A percentile compares a stretch with the other conserved stretches of the same genome.
Conservation (phyloP, 352 stramenopile species). For the Pythium rhizo-oryzae region DNA sequence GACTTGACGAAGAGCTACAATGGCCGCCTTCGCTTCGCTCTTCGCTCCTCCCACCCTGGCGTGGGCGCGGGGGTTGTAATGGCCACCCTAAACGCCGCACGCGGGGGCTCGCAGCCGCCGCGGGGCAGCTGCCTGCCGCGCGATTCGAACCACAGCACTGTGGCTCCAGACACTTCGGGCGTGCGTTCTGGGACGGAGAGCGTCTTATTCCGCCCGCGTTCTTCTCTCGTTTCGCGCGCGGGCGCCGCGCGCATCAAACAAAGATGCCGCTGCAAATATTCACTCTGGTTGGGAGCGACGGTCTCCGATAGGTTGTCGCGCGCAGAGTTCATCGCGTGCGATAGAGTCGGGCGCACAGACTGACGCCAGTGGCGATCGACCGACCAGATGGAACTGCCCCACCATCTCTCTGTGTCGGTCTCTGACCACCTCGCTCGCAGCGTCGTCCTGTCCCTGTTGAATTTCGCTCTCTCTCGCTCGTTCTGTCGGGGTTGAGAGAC, state of each 20-base stretch:
- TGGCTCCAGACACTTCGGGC: background rate
- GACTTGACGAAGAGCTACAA: conserved; percentile 20
- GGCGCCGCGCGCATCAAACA: no score
- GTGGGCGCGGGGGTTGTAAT: background rate
- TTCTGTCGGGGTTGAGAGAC: background rate
- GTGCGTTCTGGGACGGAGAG: background rate
- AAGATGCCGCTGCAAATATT: no score
- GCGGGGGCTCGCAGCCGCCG: background rate
- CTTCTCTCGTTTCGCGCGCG: background rate
- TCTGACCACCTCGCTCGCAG: background rate
- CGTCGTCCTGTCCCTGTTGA: no score
- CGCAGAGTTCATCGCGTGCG: background rate
- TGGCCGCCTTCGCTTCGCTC: background rate
- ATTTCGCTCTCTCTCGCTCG: conserved; percentile 1
- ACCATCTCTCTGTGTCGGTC: conserved; percentile 13
- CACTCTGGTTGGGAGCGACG: no score
- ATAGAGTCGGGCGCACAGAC: conserved; percentile 12
- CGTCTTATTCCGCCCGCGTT: conserved; percentile 1
- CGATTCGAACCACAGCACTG: background rate
- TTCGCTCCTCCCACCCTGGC: conserved; percentile 6
- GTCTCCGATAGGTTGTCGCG: no score
- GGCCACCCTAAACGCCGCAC: conserved; percentile 2
- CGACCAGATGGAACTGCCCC: conserved; percentile 23
- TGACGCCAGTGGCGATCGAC: conserved; percentile 25
- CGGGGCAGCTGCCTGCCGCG: background rate